These are phyloP conservation scores for Aspergillus steynii DNA, from an alignment of 495 filamentous ascomycete genomes.

Conservation along the genomic window DNA sequence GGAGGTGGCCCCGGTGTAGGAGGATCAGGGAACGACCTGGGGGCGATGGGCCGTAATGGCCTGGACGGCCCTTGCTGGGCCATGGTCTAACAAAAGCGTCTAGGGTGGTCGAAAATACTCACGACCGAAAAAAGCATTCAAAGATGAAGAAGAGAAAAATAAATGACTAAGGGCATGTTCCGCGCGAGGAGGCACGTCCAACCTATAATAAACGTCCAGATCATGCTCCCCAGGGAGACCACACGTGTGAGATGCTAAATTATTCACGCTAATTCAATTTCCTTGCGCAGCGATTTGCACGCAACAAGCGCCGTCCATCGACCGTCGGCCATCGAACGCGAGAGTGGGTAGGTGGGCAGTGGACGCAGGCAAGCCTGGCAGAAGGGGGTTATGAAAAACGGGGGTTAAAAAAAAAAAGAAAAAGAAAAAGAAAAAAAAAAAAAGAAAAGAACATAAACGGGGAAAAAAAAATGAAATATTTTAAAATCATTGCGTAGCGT, in stretches of 20 bases:
- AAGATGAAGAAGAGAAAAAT: background rate
- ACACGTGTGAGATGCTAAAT: conserved; percentile 1
- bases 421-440: conserved; percentile 5
- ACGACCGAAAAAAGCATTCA: background rate
- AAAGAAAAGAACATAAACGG: background rate
- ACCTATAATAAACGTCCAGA: conserved; percentile 1
- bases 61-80: conserved; percentile 28
- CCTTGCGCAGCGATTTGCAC: conserved; percentile 5
- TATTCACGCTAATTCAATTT: conserved; percentile 5
- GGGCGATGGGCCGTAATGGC: conserved; percentile 38
- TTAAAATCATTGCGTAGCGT: background rate
- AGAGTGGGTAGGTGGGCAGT: conserved; percentile 1
- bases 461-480: background rate
- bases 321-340: background rate
- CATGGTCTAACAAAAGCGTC: conserved; percentile 24
- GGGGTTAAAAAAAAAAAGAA: conserved; percentile 1
- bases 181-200: conserved; percentile 18
- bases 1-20: conserved; percentile 17
- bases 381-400: background rate
- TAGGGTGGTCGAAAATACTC: background rate
- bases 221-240: conserved; percentile 9
- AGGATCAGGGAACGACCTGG: conserved; percentile 22
- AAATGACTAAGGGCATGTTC: conserved; percentile 15
- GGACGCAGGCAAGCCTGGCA: background rate
- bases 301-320: background rate